phyloP scores from a whole-genome alignment of 495 filamentous ascomycete species.

The Trypethelium eluteriae region DNA sequence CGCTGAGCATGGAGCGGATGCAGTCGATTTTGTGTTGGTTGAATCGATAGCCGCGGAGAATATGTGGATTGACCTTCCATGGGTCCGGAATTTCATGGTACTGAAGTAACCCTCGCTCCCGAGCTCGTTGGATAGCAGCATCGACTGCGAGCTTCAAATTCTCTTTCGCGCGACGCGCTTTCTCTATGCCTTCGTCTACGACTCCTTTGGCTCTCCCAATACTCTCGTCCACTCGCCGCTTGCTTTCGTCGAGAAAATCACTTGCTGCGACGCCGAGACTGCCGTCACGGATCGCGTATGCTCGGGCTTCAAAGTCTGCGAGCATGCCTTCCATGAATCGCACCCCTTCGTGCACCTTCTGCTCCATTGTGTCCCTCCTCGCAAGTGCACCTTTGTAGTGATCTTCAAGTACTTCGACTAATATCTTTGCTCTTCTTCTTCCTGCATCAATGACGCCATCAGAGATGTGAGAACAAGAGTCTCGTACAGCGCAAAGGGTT shows the following conservation, averaged over 20 bases:
- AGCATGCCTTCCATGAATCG: slow-evolving; percentile 77
- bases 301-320: slow-evolving; percentile 71
- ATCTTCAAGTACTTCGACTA: slow-evolving; percentile 90
- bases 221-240: slow-evolving; percentile 64
- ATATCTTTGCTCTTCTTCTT: slow-evolving; percentile 69
- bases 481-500: slow-evolving; percentile 77
- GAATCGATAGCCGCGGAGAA: slow-evolving; percentile 86
- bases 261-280: slow-evolving; percentile 39
- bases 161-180: slow-evolving; percentile 68
- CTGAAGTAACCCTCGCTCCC: slow-evolving; percentile 71
- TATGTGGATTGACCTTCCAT: slow-evolving; percentile 93
- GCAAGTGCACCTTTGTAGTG: slow-evolving; percentile 83
- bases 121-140: slow-evolving; percentile 65
- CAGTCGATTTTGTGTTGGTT: slow-evolving; percentile 80
- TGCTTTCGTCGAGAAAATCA: slow-evolving; percentile 59
- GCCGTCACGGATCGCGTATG: slow-evolving; percentile 60
- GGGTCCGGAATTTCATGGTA: slow-evolving; percentile 87
- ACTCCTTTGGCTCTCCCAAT: slow-evolving; percentile 68
- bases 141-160: slow-evolving; percentile 72
- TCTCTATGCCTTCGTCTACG: slow-evolving; percentile 77
- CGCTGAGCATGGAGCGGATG: slow-evolving; percentile 67
- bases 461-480: slow-evolving; percentile 82
- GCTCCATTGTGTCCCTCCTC: slow-evolving; percentile 77
- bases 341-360: slow-evolving; percentile 82
- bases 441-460: slow-evolving; percentile 85